A percentile compares a stretch with the other conserved stretches of the same genome.
Conservation (phyloP, 306 rosid genomes). For the Trifolium dubium region DNA sequence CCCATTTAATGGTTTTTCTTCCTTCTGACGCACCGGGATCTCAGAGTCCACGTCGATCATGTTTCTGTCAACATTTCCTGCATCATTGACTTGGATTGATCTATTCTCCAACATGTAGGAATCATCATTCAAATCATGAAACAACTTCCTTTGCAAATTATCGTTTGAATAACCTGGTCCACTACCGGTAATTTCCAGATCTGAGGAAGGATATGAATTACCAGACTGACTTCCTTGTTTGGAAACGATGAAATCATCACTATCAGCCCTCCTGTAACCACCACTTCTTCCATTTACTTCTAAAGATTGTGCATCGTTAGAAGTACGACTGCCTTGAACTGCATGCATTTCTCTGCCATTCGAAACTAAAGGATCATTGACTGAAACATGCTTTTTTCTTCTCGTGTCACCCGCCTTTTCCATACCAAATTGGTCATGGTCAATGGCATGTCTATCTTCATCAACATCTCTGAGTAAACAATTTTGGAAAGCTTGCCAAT, state of each 20-base stretch:
- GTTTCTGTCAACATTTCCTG: constrained; percentile 62
- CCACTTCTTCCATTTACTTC: constrained; percentile 69
- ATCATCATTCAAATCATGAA: constrained; percentile 70
- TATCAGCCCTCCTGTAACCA: constrained; percentile 57
- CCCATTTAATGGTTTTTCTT: constrained; percentile 52
- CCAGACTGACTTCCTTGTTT: constrained; percentile 56
- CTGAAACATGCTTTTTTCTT: constrained; percentile 54
- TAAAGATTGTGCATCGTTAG: constrained; percentile 60
- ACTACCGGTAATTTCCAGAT: constrained; percentile 55
- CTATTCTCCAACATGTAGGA: constrained; percentile 79
- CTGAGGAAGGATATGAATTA: constrained; percentile 49
- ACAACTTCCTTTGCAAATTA: constrained; percentile 59
- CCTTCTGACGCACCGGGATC: constrained; percentile 58
- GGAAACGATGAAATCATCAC: constrained; percentile 74
- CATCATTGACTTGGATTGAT: constrained; percentile 57
- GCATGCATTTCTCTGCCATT: constrained; percentile 55
- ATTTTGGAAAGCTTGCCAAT: constrained; percentile 92
- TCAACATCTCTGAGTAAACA: constrained; percentile 89
- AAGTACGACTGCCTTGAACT: constrained; percentile 53
- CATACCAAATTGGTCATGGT: constrained; percentile 64
- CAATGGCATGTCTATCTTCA: constrained; percentile 67
- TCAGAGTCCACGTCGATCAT: constrained; percentile 85
- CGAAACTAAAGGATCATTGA: constrained; percentile 72
- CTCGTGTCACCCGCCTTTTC: constrained; percentile 54
- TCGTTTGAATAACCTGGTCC: constrained; percentile 58